Evolutionary conservation across 2,329 filamentous ascomycete genomes (phyloP), one percentile per base, ranked within the genome.

Genomic region (Pseudogymnoascus sp.): DNA sequence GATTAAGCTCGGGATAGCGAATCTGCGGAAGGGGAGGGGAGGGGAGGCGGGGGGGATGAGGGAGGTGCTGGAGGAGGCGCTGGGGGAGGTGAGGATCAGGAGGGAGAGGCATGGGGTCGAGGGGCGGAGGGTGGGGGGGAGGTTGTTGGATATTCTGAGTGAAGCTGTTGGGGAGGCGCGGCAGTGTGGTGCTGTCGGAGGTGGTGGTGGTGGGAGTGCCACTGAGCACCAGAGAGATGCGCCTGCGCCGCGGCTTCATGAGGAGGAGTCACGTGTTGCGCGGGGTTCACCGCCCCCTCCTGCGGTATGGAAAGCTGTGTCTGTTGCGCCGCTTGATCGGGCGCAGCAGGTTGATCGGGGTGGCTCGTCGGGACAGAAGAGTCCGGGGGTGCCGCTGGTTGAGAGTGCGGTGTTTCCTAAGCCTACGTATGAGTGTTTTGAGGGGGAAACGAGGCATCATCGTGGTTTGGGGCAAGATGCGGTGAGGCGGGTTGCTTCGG

Each of bases 111-210:
- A 47, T 6, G 31, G 10, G 5, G 16, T 50, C 21, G 64, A 66
- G 7, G 63, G 65, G 19, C 24, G 64, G 8, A 26, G 65, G 33
- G 65, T 67, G 11, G 68, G 64, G 40, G 33, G 42, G 5, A 70
- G 66, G 63, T 67, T 65, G 3, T 59, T 71, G 6, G 63, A 65
- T 14, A 71, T 72, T 21, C 68, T 72, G 59, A 29, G 44, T 26
- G 44, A 24, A 13, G 44, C 44, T 1, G 44, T 50, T 50, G 3
- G 10, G 6, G 44, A 50, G 13, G 26, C 6, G 21, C n/a, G 7
- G 44, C 5, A 7, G 26, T 29, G 26, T 6, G 26, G 26, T 29
- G 26, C 26, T 24, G n/a, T n/a, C n/a, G n/a, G n/a, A n/a, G 24
- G 24, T 2, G 24, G 24, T 4, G 42, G 40, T 29, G 26, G 6